A percentile compares a stretch with the other conserved stretches of the same genome.
These are phyloP conservation scores for Camillea tinctor DNA, from an alignment of 2,329 filamentous ascomycete species.

Conservation along the genomic window DNA sequence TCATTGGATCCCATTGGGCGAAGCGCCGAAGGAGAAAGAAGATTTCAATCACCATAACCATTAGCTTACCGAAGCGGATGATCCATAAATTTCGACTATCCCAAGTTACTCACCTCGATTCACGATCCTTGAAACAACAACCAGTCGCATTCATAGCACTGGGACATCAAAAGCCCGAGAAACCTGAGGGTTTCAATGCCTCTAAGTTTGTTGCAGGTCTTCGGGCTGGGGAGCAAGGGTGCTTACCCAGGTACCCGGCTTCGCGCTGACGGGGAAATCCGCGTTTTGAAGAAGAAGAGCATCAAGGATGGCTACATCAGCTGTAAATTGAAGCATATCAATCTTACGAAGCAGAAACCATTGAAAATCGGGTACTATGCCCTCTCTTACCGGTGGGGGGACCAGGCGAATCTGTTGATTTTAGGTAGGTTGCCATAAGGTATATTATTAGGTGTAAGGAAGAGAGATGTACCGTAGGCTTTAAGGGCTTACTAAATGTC, in stretches of 20 bases:
- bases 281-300: background rate
- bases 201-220: background rate
- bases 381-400: background rate
- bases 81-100: background rate
- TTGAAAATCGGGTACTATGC: background rate
- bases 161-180: background rate
- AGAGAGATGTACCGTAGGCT: no score
- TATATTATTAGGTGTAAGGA: no score
- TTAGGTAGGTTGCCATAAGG: no score
- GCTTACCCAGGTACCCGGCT: background rate
- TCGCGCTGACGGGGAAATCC: background rate
- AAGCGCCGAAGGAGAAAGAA: no score
- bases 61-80: no score
- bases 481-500: no score
- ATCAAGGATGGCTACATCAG: background rate
- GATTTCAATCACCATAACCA: no score
- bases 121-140: background rate
- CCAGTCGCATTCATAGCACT: background rate
- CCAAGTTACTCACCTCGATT: background rate
- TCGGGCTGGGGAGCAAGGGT: background rate
- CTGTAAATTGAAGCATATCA: background rate
- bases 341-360: background rate
- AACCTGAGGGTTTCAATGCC: background rate
- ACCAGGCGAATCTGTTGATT: no score
- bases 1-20: background rate